phyloP scores from a whole-genome alignment of 225 moss, liverwort and hornwort genomes.

The Rhytidiadelphus loreus region DNA sequence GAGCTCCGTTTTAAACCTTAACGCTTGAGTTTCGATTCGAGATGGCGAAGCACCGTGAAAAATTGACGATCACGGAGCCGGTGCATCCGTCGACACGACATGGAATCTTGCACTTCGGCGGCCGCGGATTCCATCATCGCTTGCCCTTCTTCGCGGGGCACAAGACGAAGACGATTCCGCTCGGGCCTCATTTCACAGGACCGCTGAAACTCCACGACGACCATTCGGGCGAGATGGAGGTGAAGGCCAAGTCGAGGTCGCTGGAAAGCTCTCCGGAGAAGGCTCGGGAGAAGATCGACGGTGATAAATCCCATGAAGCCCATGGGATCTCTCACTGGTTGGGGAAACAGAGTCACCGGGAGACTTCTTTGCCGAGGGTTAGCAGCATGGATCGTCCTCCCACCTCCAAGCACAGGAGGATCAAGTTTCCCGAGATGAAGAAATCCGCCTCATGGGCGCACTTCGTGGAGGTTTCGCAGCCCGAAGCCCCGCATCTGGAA shows the following conservation, averaged over 20 bases:
- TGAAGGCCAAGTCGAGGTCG: slow-evolving; percentile 18
- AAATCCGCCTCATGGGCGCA: slow-evolving; percentile 36
- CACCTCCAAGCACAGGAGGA: background rate
- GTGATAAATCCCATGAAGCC: background rate
- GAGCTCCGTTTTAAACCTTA: background rate
- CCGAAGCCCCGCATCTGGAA: slow-evolving; percentile 20
- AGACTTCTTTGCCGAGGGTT: background rate
- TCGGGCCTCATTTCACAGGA: slow-evolving; percentile 21
- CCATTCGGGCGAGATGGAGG: background rate
- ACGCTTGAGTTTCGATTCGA: background rate
- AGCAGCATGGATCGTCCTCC: slow-evolving; percentile 1
- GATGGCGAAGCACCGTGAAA: slow-evolving; percentile 42
- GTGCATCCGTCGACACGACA: slow-evolving; percentile 12
- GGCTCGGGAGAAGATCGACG: background rate
- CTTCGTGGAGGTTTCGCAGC: slow-evolving; percentile 27
- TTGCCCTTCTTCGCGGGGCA: slow-evolving; percentile 18
- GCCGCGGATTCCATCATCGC: slow-evolving; percentile 17
- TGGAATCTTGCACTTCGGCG: slow-evolving; percentile 14
- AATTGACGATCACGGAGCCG: slow-evolving; percentile 35
- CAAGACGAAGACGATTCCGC: slow-evolving; percentile 26
- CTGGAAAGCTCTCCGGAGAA: slow-evolving; percentile 25
- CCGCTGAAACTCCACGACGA: background rate
- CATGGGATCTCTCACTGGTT: slow-evolving; percentile 1
- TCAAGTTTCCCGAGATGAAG: slow-evolving; percentile 30
- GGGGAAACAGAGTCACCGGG: background rate